Conservation (phyloP, 306 rosid species). For the Cicer cuneatum region DNA sequence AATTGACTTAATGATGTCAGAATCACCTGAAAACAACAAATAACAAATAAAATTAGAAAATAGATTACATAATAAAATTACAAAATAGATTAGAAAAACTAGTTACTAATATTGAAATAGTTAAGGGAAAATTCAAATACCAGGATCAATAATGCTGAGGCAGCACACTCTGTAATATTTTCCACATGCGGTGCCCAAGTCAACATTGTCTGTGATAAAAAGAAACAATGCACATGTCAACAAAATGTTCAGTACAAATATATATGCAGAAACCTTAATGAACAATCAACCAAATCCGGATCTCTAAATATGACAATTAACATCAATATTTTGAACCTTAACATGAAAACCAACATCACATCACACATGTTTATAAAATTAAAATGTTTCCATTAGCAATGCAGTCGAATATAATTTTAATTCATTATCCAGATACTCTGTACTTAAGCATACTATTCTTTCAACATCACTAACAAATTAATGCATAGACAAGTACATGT, state of each 20-base stretch:
- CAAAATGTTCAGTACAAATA: background rate
- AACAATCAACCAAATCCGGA: background rate
- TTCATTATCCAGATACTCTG: too few species aligned
- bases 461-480: background rate
- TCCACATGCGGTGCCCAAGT: slow-evolving; percentile 86
- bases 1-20: slow-evolving; percentile 57
- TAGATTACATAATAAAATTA: background rate
- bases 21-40: slow-evolving; percentile 54
- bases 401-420: background rate
- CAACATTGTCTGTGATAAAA: slow-evolving; percentile 66
- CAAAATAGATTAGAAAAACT: too few species aligned
- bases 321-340: background rate
- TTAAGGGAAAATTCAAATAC: slow-evolving; percentile 36
- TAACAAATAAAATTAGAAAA: background rate
- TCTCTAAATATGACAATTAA: background rate
- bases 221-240: background rate
- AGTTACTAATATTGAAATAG: background rate
- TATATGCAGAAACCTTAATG: background rate
- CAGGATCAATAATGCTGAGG: slow-evolving; percentile 84
- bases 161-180: slow-evolving; percentile 89
- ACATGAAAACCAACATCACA: background rate
- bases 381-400: background rate
- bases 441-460: background rate
- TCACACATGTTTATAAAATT: background rate
- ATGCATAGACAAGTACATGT: background rate